Base-by-base conservation (phyloP, 2,329 filamentous ascomycete species). In the Thielaviopsis cerberus region DNA sequence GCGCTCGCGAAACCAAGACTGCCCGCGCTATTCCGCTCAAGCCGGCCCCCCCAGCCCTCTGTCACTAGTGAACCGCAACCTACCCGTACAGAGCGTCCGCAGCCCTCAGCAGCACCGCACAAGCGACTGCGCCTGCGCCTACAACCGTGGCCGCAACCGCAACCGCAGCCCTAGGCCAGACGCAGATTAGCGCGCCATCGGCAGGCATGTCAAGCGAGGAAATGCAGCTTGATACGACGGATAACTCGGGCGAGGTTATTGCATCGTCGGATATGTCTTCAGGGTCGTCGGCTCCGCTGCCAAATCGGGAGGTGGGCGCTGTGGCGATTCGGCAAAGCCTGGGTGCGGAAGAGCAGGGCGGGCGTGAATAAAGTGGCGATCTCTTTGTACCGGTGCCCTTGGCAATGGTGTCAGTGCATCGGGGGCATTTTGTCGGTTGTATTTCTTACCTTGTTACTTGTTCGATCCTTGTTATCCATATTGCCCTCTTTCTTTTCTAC, bases 1-100 rank as follows among this genome's bases (percentile, higher is more conserved):
- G 80, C 57, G 76, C 74, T 61, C 77, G 53, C 24, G 59, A 58
- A 52, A 27, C 26, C 11, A 17, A 51, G 73, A 3, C 73, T 72
- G 5, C 70, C 69, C 50, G 70, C 27, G 5, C 27, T 5, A 5
- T 6, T 11, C 27, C 27, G 5, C 27, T 30, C 27, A n/a, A 41
- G 34, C 15, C 34, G 34, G 34, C 34, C 34, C 2, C 2, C 13
- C 13, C n/a, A n/a, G n/a, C n/a, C n/a, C n/a, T 30, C 27, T 30
- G 27, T 11, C 27, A 30, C 5, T 11, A 11, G 11, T 30, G 27
- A 11, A 5, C 27, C 27, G 27, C 27, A 11, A 5, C 27, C 27
- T 30, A n/a, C n/a, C n/a, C n/a, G n/a, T n/a, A n/a, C n/a, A n/a
- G n/a, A n/a, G n/a, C n/a, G n/a, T n/a, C n/a, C n/a, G n/a, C n/a